Evolutionary conservation across 164 flowering plant genomes (phyloP), one percentile per base, ranked within the genome.

Genomic region (Magnolia kwangsiensis): DNA sequence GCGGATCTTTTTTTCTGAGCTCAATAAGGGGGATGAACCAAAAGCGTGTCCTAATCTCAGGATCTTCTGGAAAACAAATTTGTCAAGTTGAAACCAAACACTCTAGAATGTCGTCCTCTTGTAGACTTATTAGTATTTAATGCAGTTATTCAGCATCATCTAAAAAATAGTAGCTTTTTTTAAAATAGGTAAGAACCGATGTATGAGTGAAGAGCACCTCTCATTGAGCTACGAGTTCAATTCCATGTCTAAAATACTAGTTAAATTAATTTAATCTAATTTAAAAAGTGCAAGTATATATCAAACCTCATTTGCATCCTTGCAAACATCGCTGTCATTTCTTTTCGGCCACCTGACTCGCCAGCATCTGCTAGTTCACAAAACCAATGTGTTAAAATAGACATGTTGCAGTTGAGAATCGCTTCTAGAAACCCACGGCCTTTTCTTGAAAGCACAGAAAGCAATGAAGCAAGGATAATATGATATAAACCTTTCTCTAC

Each of bases 281-380:
- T 11, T 11, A 67, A 3, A 65, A 31, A 10, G 31, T 21, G 63
- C 51, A 76, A 23, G 72, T n/a, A 58, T 50, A 73, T 50, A 50
- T n/a, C 80, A 51, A 59, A 93, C 98, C 97, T 95, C 98, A 83
- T 92, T 95, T 72, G 98, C 97, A 86, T 95, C 98, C 86, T 95
- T 95, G 80, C 82, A 93, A 74, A 72, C 63, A 6, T 83, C 83
- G 50, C 7, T 72, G 1, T 84, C 85, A 80, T 85, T 87, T 85
- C 88, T 95, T 81, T 83, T 88, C 29, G 98, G 98, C 98, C 98
- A 95, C 70, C 70, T 90, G 37, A 95, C 91, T 73, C 92, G 87
- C 98, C 97, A 95, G 77, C 98, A 95, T 85, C 98, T 92, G 87
- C 72, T 37, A 72, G 67, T 59, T 59, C 78, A 81, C 29, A 72